Evolutionary conservation across 495 filamentous ascomycete genomes (phyloP).

Genomic region (Penicillium argentinense): DNA sequence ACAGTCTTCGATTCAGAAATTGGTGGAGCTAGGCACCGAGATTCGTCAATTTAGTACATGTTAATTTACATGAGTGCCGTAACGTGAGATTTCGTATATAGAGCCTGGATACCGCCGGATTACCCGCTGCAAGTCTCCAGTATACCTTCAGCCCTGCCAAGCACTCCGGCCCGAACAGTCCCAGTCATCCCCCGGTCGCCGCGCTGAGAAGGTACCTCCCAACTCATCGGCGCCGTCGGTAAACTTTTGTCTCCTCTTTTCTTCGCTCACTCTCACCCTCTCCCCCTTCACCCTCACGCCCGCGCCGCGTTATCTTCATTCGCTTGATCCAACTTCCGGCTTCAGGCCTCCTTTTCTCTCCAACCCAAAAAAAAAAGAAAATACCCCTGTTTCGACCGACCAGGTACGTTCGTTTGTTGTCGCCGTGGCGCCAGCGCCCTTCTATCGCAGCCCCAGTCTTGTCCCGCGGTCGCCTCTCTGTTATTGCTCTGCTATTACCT

Average conservation of each 20-base stretch:
- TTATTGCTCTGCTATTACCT: too few relatives aligned
- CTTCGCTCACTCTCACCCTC: slow-evolving; percentile 10
- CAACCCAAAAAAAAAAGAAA: not conserved
- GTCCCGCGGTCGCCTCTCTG: too few relatives aligned
- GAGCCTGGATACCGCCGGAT: too few relatives aligned
- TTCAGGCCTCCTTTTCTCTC: not conserved
- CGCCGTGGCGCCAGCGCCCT: not conserved
- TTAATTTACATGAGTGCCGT: too few relatives aligned
- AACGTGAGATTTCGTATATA: too few relatives aligned
- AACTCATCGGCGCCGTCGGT: slow-evolving; percentile 10
- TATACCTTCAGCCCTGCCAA: slow-evolving; percentile 5
- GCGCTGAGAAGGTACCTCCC: too few relatives aligned
- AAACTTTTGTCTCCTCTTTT: slow-evolving; percentile 24
- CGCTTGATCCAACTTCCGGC: slow-evolving; percentile 6
- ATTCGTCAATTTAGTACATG: too few relatives aligned
- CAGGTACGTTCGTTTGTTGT: slow-evolving; percentile 7
- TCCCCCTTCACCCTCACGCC: slow-evolving; percentile 2
- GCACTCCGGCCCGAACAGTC: not conserved
- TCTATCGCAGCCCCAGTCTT: not conserved
- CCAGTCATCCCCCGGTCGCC: not conserved
- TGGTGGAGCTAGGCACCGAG: too few relatives aligned
- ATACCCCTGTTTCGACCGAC: too few relatives aligned
- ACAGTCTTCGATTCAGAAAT: too few relatives aligned
- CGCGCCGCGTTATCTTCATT: slow-evolving; percentile 16
- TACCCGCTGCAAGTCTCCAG: not conserved